Base-by-base conservation (phyloP, 2,329 filamentous ascomycete species). In the Penicillium olsonii region DNA sequence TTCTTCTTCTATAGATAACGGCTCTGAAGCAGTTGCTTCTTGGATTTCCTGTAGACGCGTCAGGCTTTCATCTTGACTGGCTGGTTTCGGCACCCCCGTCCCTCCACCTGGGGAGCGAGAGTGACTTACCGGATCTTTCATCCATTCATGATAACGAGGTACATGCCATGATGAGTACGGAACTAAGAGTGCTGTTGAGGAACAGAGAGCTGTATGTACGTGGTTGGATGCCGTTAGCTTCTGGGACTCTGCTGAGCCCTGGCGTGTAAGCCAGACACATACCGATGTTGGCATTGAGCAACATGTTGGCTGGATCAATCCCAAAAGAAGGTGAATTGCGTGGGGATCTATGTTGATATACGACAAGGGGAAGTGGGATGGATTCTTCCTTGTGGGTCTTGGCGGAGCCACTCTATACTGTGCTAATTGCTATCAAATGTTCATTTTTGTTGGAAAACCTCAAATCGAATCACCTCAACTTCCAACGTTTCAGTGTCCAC, bases 111-210 rank as follows among this genome's bases (percentile, higher is more conserved):
- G n/a, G n/a, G n/a, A n/a, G n/a, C n/a, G n/a, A n/a, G n/a, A n/a
- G n/a, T n/a, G n/a, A n/a, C 29, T 31, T 54, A 80, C 87, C 43
- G 86, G 80, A 63, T 94, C 86, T 75, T 92, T 81, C 92, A 97
- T 96, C 92, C 92, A 97, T 63, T 79, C 75, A 67, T 96, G 90
- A 68, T 96, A 96, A 31, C 80, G 84, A 14, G 79, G 79, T 19
- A 97, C 92, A 75, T 96, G 92, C 65, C 85, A 87, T 31, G 78
- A 72, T 55, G 87, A 86, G 71, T 96, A 96, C 0, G 92, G 92
- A 9, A 96, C 90, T 9, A 97, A 80, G 15, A 95, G 80, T 37
- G 88, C 76, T 42, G 77, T 77, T 4, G 80, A 71, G 1, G 87
- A 87, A 3, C 82, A 78, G 26, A 95, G 74, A 15, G 86, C 90